Base-by-base conservation (phyloP, 2,329 filamentous ascomycete species). In the Hyphodiscus sp. region DNA sequence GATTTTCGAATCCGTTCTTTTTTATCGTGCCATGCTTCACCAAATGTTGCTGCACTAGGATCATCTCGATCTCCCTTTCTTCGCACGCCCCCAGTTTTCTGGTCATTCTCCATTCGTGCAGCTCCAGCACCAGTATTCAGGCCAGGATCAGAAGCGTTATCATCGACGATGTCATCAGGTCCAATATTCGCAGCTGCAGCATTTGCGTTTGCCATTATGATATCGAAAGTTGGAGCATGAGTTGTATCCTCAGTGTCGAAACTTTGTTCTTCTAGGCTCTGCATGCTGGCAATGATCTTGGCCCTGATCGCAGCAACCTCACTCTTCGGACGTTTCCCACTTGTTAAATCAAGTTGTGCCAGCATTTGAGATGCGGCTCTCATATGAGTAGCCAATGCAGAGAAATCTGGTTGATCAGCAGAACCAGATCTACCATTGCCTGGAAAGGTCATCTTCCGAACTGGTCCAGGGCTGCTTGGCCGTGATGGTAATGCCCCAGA, bases 221-320 rank as follows among this genome's bases (percentile, higher is more conserved):
- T 83, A 61, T 92, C 89, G 61, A 94, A 92, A 0, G 85, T 91
- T 18, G 88, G 86, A 0, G 82, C 78, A 55, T 83, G 79, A 4
- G 64, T 63, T n/a, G 74, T 74, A 48, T 91, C 87, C 58, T 91
- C 87, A 2, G 82, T 72, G 48, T 90, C 83, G 63, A 94, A 94
- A 67, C 84, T 91, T 68, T 92, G 86, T 69, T 94, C 89, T 69
- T 94, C 89, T 9, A 94, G 73, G 60, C 80, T 90, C 68, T 94
- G 89, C 89, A 94, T 94, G 68, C 88, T 92, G 2, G 89, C 89
- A 63, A 94, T 94, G 59, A 94, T 94, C 71, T 89, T 91, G 42
- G 87, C 84, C 61, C 89, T 80, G 68, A 94, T 94, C 8, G 88
- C 86, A 18, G 87, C 89, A 4, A 94, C 89, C 70, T 94, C 89